Conservation (phyloP, 2,329 filamentous ascomycete species). For the Fusarium brevicatenulatum region DNA sequence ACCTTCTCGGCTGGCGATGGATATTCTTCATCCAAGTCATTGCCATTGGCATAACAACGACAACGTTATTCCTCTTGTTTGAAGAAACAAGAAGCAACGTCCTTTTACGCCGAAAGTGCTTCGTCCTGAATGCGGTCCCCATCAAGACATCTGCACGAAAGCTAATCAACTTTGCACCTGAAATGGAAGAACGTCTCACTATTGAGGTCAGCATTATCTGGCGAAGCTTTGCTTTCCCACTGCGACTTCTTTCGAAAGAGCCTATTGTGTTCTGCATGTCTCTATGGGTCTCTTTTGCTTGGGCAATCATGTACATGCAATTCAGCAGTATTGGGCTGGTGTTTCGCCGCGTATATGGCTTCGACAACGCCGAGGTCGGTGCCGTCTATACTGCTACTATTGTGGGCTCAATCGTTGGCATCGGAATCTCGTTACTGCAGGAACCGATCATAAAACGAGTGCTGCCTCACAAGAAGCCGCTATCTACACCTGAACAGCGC, state of each 20-base stretch:
- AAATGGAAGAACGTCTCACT: slow-evolving; percentile 17
- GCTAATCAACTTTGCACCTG: slow-evolving; percentile 5
- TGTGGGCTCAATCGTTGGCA: slow-evolving; percentile 56
- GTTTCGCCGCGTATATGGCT: slow-evolving; percentile 69
- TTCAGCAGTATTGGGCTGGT: slow-evolving; percentile 68
- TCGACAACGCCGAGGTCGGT: slow-evolving; percentile 68
- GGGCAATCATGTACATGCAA: slow-evolving; percentile 75
- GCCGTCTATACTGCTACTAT: slow-evolving; percentile 66
- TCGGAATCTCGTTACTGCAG: slow-evolving; percentile 65
- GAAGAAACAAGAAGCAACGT: slow-evolving; percentile 76
- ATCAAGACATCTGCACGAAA: neutral
- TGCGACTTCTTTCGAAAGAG: slow-evolving; percentile 64
- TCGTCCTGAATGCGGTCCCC: slow-evolving; percentile 62
- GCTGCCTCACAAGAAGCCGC: slow-evolving; percentile 43
- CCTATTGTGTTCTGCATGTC: slow-evolving; percentile 74
- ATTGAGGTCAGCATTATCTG: slow-evolving; percentile 41
- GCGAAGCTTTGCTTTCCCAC: slow-evolving; percentile 46
- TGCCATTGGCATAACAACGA: slow-evolving; percentile 63
- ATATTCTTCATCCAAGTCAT: slow-evolving; percentile 75
- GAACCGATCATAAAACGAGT: slow-evolving; percentile 65
- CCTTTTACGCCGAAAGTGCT: slow-evolving; percentile 69
- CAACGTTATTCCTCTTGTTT: slow-evolving; percentile 67
- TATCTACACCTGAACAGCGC: slow-evolving; percentile 64
- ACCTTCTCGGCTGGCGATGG: slow-evolving; percentile 70
- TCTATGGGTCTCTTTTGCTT: slow-evolving; percentile 76